Conservation (phyloP, 2,329 filamentous ascomycete genomes). For the Rutstroemia sp. region DNA sequence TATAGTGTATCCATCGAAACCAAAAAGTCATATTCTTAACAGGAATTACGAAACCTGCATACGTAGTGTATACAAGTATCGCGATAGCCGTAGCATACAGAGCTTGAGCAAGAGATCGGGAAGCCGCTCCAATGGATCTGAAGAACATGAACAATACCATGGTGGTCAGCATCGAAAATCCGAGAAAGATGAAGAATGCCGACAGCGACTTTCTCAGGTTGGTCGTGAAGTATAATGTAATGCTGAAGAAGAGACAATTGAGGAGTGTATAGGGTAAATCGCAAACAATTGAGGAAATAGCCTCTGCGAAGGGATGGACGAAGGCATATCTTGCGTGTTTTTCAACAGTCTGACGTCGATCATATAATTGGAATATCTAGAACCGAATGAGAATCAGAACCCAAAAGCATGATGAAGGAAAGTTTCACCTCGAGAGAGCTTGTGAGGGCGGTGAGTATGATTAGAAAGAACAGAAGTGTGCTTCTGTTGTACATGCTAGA, state of each 20-base stretch:
- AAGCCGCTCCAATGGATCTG: conserved; percentile 68
- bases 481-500: conserved; percentile 55
- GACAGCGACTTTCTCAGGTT: conserved; percentile 68
- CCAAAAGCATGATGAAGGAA: background rate
- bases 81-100: conserved; percentile 53
- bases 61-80: conserved; percentile 26
- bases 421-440: conserved; percentile 44
- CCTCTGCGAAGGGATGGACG: conserved; percentile 85
- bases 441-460: conserved; percentile 58
- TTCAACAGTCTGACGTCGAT: conserved; percentile 84
- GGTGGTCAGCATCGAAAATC: conserved; percentile 24
- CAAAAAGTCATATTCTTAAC: conserved; percentile 61
- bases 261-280: conserved; percentile 76
- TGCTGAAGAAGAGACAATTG: conserved; percentile 60
- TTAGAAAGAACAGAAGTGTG: conserved; percentile 59
- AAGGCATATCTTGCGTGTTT: conserved; percentile 83
- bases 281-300: conserved; percentile 78
- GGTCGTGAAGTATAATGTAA: conserved; percentile 80
- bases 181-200: conserved; percentile 73
- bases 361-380: conserved; percentile 68
- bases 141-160: conserved; percentile 74
- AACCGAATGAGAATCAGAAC: background rate
- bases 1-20: conserved; percentile 76
- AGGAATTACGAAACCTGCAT: conserved; percentile 36
- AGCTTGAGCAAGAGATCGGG: conserved; percentile 60